These are phyloP conservation scores for Acacia confusa DNA, from an alignment of 306 rosid species.

Conservation along the genomic window DNA sequence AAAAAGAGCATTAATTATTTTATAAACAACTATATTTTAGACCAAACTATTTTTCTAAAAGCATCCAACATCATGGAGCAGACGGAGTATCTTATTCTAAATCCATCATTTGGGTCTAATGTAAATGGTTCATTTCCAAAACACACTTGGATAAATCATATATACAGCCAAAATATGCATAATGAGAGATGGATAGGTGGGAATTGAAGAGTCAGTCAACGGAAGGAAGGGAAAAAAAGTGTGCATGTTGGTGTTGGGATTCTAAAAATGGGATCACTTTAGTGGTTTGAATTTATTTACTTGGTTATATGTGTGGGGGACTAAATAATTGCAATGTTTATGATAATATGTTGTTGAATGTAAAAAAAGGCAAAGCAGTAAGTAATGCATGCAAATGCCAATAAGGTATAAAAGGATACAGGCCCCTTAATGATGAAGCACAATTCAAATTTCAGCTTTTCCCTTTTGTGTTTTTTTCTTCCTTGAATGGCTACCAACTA, in stretches of 20 bases:
- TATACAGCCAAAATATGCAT: not conserved
- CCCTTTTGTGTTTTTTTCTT: slow-evolving; percentile 48
- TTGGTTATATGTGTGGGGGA: slow-evolving; percentile 62
- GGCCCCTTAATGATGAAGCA: slow-evolving; percentile 40
- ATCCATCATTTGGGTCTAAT: not conserved
- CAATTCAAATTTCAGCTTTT: slow-evolving; percentile 98
- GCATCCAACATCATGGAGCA: no score
- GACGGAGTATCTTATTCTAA: not conserved
- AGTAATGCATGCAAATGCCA: not conserved
- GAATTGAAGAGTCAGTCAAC: slow-evolving; percentile 68
- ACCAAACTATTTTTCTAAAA: no score
- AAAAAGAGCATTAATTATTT: no score
- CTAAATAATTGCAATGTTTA: slow-evolving; percentile 82
- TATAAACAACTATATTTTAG: no score
- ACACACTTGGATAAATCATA: not conserved
- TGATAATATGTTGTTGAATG: slow-evolving; percentile 57
- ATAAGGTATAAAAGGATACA: slow-evolving; percentile 44
- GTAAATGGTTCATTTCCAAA: not conserved
- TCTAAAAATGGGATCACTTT: slow-evolving; percentile 63
- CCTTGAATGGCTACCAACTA: slow-evolving; percentile 52
- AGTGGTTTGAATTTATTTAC: slow-evolving; percentile 34
- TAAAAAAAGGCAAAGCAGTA: slow-evolving; percentile 35
- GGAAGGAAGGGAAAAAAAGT: slow-evolving; percentile 42
- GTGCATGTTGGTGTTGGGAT: slow-evolving; percentile 69
- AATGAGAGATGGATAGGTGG: not conserved